Evolutionary conservation across 306 rosid species (phyloP), one percentile per base, ranked within the genome.

Genomic region (Abrus pulchellus): DNA sequence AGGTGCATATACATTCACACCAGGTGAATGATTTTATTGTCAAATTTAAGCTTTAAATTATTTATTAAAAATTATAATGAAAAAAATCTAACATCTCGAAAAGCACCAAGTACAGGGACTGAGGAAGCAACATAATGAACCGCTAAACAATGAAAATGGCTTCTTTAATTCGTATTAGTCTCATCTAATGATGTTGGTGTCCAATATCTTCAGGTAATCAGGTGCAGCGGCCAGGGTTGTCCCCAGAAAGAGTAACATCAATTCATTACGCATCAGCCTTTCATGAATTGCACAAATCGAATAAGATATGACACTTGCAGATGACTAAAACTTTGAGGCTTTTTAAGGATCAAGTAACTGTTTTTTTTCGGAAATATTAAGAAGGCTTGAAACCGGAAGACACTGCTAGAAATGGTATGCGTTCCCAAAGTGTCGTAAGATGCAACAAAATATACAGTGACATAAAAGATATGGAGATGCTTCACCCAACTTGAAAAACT

Each of bases 221-320:
- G 56, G 14, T 38, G 50, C 6, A 40, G 53, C 72, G 74, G 59
- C 12, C 74, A 47, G 30, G 60, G 60, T 50, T 71, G 63, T 71
- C 63, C 9, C 27, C 3, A 0, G 20, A 52, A 71, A 71, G 33
- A 32, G 30, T 14, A 71, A 71, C 63, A 71, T 0, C 11, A 50
- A 71, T 14, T 71, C 62, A 50, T 50, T 5, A 27, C 14, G 8
- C 38, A 68, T 66, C 47, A 60, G 20, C 43, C 7, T 10, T 36
- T 36, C 7, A 13, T 40, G 71, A 45, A 68, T 45, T 12, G 57
- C 11, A 20, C 57, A 11, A 13, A 28, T 68, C 20, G 7, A 63
- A 28, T 20, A 9, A n/a, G 72, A 68, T 0, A 68, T 29, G 56
- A 64, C 43, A 45, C 5, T 28, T 44, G n/a, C n/a, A 2, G 2